phyloP scores from a whole-genome alignment of 441 rosid genomes.

The Breynia disticha region DNA sequence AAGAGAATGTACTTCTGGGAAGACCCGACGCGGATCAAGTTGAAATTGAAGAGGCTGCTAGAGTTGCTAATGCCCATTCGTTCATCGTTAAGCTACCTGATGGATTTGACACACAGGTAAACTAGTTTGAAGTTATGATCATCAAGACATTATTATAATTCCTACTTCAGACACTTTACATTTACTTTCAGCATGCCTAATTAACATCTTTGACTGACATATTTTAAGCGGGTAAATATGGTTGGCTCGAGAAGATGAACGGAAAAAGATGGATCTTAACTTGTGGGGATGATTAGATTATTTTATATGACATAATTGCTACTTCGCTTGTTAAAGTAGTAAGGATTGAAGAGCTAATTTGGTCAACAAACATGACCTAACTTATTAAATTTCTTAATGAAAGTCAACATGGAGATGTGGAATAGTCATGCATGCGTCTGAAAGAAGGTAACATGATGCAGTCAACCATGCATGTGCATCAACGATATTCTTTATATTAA shows the following conservation, averaged over 20 bases:
- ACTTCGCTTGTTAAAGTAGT: not conserved
- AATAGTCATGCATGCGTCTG: constrained; percentile 44
- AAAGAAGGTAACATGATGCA: constrained; percentile 61
- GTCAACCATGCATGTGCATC: constrained; percentile 72
- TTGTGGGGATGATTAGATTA: constrained; percentile 15
- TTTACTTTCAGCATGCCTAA: not conserved
- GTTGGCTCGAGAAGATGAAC: constrained; percentile 1
- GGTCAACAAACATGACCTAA: constrained; percentile 42
- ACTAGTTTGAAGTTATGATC: constrained; percentile 9
- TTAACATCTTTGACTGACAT: not conserved
- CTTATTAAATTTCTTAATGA: constrained; percentile 17
- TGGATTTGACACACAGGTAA: constrained; percentile 91
- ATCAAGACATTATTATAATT: not conserved
- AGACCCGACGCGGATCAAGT: constrained; percentile 76
- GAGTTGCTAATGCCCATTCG: constrained; percentile 99
- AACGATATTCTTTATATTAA: too few relatives aligned
- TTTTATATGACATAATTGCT: constrained; percentile 17
- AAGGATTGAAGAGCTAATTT: constrained; percentile 16
- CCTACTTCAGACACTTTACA: not conserved
- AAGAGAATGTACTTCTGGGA: constrained; percentile 87
- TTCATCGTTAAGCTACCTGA: constrained; percentile 91
- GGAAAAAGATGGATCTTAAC: constrained; percentile 41
- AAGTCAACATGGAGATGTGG: constrained; percentile 44
- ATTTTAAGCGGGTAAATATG: not conserved
- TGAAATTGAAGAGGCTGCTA: constrained; percentile 94